Percentiles rank a stretch among this genome's conserved stretches.
phyloP scores from a whole-genome alignment of 2,329 filamentous ascomycete genomes.

The Rasamsonia emersonii region DNA sequence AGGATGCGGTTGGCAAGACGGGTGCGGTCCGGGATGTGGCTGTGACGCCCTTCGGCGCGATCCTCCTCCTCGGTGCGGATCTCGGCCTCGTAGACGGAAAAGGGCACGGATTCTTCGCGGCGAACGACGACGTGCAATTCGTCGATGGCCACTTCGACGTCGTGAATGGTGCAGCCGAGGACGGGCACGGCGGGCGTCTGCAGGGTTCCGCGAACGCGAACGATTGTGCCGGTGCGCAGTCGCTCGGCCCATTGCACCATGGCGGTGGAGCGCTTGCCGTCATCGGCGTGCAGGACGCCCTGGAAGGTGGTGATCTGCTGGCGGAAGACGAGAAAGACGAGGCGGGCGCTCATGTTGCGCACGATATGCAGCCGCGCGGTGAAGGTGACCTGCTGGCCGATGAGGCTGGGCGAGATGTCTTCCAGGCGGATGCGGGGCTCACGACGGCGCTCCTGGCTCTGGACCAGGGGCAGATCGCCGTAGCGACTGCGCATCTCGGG shows the following conservation, averaged over 20 bases:
- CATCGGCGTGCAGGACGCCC: conserved; percentile 60
- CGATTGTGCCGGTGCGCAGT: conserved; percentile 66
- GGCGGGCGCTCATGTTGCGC: conserved; percentile 68
- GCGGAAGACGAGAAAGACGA: conserved; percentile 79
- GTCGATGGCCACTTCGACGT: conserved; percentile 66
- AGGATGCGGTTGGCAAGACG: conserved; percentile 72
- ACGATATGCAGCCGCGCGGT: conserved; percentile 69
- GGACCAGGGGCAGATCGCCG: conserved; percentile 50
- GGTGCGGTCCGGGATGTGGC: conserved; percentile 61
- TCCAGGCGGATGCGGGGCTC: conserved; percentile 43
- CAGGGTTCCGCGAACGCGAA: conserved; percentile 65
- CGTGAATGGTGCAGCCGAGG: conserved; percentile 64
- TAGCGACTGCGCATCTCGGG: conserved; percentile 52
- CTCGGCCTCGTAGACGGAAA: conserved; percentile 63
- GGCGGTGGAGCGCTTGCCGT: conserved; percentile 56
- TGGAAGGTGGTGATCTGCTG: conserved; percentile 79
- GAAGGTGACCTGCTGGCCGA: conserved; percentile 56
- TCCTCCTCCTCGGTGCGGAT: conserved; percentile 46
- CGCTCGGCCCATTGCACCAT: conserved; percentile 87
- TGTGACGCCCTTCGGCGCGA: conserved; percentile 46
- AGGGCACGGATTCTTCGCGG: conserved; percentile 55
- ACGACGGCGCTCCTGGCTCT: conserved; percentile 44
- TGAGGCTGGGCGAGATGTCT: conserved; percentile 42
- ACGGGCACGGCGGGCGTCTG: conserved; percentile 67
- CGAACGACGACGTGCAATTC: conserved; percentile 55